Conservation (phyloP, 257 asterid species). For the Fraxinus americana region DNA sequence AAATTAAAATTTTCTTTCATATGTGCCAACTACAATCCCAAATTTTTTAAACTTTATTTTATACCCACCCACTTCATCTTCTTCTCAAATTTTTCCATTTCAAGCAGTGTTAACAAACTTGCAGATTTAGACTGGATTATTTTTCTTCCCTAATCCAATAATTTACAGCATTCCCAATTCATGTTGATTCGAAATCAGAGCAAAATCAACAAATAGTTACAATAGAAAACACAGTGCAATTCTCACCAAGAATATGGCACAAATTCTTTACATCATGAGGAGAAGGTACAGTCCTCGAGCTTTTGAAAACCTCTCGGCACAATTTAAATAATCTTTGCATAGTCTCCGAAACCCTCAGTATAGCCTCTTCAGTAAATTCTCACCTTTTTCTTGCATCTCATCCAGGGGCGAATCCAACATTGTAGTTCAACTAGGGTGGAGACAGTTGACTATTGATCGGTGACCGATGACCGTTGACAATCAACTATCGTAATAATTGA, state of each 20-base stretch:
- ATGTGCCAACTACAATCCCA: too few species aligned
- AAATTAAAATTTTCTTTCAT: too few species aligned
- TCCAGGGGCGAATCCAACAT: too few species aligned
- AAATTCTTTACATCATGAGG: slow-evolving; percentile 43
- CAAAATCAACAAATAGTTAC: not conserved
- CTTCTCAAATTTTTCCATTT: too few species aligned
- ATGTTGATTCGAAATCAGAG: not conserved
- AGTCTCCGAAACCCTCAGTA: slow-evolving; percentile 24
- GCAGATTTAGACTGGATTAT: too few species aligned
- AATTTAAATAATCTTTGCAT: slow-evolving; percentile 54
- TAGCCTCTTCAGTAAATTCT: slow-evolving; percentile 29
- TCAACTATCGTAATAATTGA: too few species aligned
- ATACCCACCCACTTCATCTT: too few species aligned
- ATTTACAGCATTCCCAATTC: not conserved
- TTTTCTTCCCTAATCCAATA: not conserved
- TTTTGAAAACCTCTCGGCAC: slow-evolving; percentile 56
- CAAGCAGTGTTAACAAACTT: too few species aligned
- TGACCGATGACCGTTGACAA: too few species aligned
- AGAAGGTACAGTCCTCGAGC: slow-evolving; percentile 54
- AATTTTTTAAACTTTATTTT: too few species aligned
- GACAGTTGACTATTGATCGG: too few species aligned
- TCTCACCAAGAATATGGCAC: slow-evolving; percentile 58
- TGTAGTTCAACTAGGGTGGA: too few species aligned
- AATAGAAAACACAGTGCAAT: not conserved
- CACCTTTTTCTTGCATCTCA: slow-evolving; percentile 31